phyloP scores from a whole-genome alignment of 805 yeast genomes.

The Candida morakotiae region DNA sequence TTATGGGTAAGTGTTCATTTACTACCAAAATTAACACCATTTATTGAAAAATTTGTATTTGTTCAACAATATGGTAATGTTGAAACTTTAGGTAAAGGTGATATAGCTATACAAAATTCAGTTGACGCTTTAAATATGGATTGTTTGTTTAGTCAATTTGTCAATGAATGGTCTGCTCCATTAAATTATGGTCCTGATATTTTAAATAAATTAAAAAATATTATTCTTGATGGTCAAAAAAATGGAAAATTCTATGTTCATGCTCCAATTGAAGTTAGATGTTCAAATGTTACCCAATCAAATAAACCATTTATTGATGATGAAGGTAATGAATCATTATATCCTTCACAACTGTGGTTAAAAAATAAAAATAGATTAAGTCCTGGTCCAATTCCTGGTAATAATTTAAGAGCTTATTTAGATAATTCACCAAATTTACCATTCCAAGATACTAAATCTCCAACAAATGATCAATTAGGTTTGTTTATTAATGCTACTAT shows the following conservation, averaged over 20 bases:
- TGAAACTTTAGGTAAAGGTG: constrained; percentile 61
- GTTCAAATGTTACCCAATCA: constrained; percentile 74
- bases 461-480: constrained; percentile 74
- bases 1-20: constrained; percentile 76
- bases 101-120: constrained; percentile 68
- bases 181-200: constrained; percentile 71
- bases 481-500: constrained; percentile 89
- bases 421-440: constrained; percentile 74
- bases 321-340: constrained; percentile 34
- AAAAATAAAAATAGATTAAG: constrained; percentile 47
- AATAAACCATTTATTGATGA: constrained; percentile 30
- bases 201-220: constrained; percentile 56
- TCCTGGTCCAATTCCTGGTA: constrained; percentile 83
- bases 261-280: constrained; percentile 92
- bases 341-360: constrained; percentile 47
- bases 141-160: constrained; percentile 89
- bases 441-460: constrained; percentile 43
- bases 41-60: constrained; percentile 80
- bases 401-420: constrained; percentile 71
- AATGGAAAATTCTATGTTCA: constrained; percentile 75
- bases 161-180: constrained; percentile 97
- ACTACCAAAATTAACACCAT: constrained; percentile 75
- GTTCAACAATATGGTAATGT: constrained; percentile 76
- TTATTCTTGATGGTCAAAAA: constrained; percentile 56
- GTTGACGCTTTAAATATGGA: constrained; percentile 93